Evolutionary conservation across 768 basidiomycete species (phyloP).

Genomic region (Mycena chlorophos): DNA sequence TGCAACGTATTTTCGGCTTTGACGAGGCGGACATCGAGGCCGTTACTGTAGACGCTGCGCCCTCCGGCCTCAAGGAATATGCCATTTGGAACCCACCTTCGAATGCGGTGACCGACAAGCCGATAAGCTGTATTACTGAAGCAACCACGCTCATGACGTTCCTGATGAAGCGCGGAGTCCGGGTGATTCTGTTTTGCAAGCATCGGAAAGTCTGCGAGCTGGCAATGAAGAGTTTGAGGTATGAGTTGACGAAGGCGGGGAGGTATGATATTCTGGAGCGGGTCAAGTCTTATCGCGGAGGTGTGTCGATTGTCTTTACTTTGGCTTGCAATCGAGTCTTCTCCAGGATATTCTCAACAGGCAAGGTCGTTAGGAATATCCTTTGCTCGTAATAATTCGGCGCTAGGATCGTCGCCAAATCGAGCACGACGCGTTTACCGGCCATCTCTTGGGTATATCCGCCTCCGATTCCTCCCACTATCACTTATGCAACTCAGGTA

Average conservation of each 20-base stretch:
- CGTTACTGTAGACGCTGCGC: constrained; percentile 79
- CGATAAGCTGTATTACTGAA: constrained; percentile 61
- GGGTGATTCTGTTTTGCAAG: constrained; percentile 89
- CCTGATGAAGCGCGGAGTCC: constrained; percentile 77
- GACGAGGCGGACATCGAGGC: constrained; percentile 60
- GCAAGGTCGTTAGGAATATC: constrained; percentile 33
- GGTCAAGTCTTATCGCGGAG: constrained; percentile 84
- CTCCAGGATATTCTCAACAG: constrained; percentile 69
- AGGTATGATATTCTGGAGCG: constrained; percentile 71
- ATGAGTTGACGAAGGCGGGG: constrained; percentile 72
- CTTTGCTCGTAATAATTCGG: neutral
- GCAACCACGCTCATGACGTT: constrained; percentile 73
- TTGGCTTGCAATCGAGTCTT: neutral
- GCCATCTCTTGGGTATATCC: constrained; percentile 63
- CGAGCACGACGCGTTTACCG: constrained; percentile 84
- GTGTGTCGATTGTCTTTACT: constrained; percentile 36
- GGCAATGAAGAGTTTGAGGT: constrained; percentile 78
- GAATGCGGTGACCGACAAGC: constrained; percentile 56
- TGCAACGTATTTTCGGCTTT: constrained; percentile 75
- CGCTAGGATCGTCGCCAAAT: constrained; percentile 83
- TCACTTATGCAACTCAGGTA: constrained; percentile 26
- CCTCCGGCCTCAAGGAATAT: constrained; percentile 77
- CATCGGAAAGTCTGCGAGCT: constrained; percentile 81
- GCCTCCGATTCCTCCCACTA: neutral
- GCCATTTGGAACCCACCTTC: constrained; percentile 74